Conservation (phyloP, 1,284 basidiomycete genomes). For the Malassezia pachydermatis region DNA sequence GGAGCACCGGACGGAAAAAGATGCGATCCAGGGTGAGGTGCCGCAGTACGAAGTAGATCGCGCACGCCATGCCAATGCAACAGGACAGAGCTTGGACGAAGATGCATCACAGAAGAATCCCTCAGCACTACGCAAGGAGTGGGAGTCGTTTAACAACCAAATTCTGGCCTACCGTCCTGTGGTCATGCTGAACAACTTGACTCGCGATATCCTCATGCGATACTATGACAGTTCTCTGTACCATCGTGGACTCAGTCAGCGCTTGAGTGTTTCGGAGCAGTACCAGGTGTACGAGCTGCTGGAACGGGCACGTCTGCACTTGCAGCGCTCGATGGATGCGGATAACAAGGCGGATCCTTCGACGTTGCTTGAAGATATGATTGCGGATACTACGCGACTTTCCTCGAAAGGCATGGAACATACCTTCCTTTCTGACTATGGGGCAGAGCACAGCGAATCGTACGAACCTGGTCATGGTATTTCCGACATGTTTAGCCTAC, state of each 20-base stretch:
- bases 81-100: background rate
- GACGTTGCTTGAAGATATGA: slow-evolving; percentile 42
- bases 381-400: slow-evolving; percentile 34
- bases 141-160: slow-evolving; percentile 76
- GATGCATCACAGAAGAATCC: background rate
- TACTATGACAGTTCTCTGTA: slow-evolving; percentile 77
- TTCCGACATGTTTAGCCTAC: slow-evolving; percentile 50
- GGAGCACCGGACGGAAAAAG: slow-evolving; percentile 17
- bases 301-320: slow-evolving; percentile 14
- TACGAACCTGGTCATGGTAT: slow-evolving; percentile 32
- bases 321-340: too few species aligned
- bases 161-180: slow-evolving; percentile 81
- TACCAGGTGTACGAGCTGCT: slow-evolving; percentile 36
- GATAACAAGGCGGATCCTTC: slow-evolving; percentile 1
- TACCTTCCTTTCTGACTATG: slow-evolving; percentile 11
- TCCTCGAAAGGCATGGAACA: slow-evolving; percentile 8
- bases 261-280: slow-evolving; percentile 62
- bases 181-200: slow-evolving; percentile 67
- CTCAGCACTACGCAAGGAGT: slow-evolving; percentile 56
- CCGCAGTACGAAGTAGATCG: background rate
- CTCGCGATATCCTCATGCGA: slow-evolving; percentile 72
- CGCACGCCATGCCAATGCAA: background rate
- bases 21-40: too few species aligned
- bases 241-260: slow-evolving; percentile 69
- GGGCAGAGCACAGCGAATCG: slow-evolving; percentile 13